phyloP scores from a whole-genome alignment of 2,329 filamentous ascomycete genomes.

The Dendrostoma leiphaemia region DNA sequence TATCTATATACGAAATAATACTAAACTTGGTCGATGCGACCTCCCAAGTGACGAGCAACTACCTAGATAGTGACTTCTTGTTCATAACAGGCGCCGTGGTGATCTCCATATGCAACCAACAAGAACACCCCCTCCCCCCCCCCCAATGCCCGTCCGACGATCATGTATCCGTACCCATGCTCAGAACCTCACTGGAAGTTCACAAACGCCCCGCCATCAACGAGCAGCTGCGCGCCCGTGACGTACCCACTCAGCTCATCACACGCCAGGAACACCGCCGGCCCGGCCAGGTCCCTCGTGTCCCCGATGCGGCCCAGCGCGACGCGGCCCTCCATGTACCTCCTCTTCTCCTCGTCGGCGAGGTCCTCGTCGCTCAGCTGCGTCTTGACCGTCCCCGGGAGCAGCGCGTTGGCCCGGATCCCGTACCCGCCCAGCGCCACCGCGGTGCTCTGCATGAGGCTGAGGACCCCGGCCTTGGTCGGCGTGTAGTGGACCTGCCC shows the following conservation, averaged over 20 bases:
- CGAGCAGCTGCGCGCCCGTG: constrained; percentile 77
- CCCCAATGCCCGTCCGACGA: no score
- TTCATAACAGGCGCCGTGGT: no score
- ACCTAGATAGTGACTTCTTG: no score
- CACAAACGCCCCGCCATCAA: constrained; percentile 87
- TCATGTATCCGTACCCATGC: no score
- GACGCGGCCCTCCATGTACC: constrained; percentile 79
- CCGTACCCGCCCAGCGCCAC: constrained; percentile 73
- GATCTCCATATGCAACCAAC: no score
- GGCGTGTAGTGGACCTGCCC: constrained; percentile 83
- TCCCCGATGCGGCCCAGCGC: constrained; percentile 73
- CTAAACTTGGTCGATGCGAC: no score
- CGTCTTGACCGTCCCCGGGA: constrained; percentile 81
- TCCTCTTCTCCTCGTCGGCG: constrained; percentile 66
- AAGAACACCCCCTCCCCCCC: no score
- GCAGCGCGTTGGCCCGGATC: constrained; percentile 79
- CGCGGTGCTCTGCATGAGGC: constrained; percentile 80
- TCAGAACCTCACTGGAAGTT: constrained; percentile 90
- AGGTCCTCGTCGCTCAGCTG: constrained; percentile 84
- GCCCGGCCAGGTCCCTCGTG: constrained; percentile 74
- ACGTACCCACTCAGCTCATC: constrained; percentile 78
- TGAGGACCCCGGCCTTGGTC: constrained; percentile 79
- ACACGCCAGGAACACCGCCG: constrained; percentile 80
- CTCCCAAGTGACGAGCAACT: no score
- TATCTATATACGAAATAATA: no score